Conservation (phyloP, 352 stramenopile species). For the Globisporangium spinosum region DNA sequence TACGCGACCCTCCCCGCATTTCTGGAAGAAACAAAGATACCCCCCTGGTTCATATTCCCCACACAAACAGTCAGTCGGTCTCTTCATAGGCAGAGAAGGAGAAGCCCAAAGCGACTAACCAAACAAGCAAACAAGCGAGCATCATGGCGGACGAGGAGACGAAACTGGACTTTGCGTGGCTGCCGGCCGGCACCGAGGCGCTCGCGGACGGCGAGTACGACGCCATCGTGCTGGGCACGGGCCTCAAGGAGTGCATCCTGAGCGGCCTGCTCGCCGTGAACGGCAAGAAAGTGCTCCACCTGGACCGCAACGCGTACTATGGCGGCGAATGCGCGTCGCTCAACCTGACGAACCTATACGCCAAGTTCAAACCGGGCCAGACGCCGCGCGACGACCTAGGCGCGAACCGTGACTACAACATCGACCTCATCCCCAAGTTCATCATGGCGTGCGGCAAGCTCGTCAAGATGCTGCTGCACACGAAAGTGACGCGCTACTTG, state of each 20-base stretch:
- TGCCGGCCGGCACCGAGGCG: constrained; percentile 91
- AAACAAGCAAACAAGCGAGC: constrained; percentile 9
- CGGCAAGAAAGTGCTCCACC: constrained; percentile 95
- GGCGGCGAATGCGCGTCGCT: constrained; percentile 97
- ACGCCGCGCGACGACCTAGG: constrained; percentile 80
- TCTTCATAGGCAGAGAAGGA: not conserved
- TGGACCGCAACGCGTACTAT: constrained; percentile 98
- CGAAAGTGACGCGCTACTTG: constrained; percentile 97
- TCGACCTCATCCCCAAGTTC: constrained; percentile 99
- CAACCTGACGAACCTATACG: constrained; percentile 98
- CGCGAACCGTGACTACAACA: constrained; percentile 98
- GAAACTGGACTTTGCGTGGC: constrained; percentile 90
- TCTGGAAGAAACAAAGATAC: constrained; percentile 10
- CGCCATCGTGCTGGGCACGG: constrained; percentile 98
- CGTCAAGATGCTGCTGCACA: constrained; percentile 97
- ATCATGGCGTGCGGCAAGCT: constrained; percentile 99
- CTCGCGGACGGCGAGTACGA: constrained; percentile 99
- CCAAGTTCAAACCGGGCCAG: constrained; percentile 88
- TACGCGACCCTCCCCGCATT: not conserved
- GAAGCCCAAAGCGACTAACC: not conserved
- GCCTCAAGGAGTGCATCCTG: constrained; percentile 99
- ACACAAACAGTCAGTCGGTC: not conserved
- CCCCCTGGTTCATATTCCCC: not conserved
- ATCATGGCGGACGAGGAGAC: constrained; percentile 56
- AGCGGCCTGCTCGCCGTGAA: constrained; percentile 94